Evolutionary conservation across 208 protist species (phyloP).

Genomic region (Endotrypanum monterogeii): DNA sequence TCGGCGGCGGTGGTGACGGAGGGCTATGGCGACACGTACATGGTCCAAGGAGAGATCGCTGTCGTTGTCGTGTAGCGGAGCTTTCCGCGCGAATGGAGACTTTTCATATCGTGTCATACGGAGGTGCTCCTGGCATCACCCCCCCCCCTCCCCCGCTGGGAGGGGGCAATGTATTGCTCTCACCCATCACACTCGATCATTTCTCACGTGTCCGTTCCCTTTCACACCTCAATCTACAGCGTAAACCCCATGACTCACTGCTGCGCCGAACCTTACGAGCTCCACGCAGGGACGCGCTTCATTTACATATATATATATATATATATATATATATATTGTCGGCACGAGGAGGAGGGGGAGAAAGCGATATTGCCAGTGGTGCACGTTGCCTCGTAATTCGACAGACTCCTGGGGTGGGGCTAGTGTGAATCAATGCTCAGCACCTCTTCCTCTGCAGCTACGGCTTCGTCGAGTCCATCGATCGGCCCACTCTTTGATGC

Average conservation of each 20-base stretch:
- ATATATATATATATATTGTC: no score
- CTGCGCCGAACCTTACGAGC: background rate
- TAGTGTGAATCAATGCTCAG: background rate
- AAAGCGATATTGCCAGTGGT: no score
- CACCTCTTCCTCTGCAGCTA: background rate
- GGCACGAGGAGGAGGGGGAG: no score
- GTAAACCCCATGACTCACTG: background rate
- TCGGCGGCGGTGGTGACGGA: background rate
- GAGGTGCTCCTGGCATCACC: no score
- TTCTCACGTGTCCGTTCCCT: background rate
- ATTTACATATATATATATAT: no score
- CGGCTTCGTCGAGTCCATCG: background rate
- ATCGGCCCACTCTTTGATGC: constrained; percentile 10
- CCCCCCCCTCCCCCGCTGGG: no score
- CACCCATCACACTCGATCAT: background rate
- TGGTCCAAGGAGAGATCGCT: no score
- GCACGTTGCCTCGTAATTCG: background rate
- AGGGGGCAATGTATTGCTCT: no score
- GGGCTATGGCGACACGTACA: background rate
- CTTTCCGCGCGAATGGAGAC: no score
- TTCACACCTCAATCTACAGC: background rate
- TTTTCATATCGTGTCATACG: no score
- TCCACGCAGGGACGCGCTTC: background rate
- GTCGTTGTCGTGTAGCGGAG: no score
- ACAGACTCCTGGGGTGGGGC: background rate